Conservation (phyloP, 176 grass and related monocot genomes). For the Lolium multiflorum region DNA sequence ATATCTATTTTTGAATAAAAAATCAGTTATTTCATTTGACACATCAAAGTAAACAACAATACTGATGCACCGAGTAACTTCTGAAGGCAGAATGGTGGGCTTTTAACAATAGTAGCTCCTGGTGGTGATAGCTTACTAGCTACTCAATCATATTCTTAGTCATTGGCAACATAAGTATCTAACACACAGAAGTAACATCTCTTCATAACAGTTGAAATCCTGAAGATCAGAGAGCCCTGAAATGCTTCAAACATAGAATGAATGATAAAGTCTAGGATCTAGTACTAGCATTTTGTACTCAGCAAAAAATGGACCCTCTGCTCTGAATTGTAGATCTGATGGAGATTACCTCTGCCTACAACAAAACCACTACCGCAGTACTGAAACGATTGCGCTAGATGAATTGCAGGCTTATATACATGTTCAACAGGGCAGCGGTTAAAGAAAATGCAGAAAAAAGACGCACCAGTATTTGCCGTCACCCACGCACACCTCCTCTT, state of each 20-base stretch:
- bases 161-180: not conserved
- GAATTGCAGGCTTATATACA: not conserved
- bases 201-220: not conserved
- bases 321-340: too few species aligned
- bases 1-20: conserved; percentile 6
- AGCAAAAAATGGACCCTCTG: too few species aligned
- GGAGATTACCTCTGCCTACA: not conserved
- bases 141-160: not conserved
- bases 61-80: conserved; percentile 1
- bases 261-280: too few species aligned
- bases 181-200: conserved; percentile 26
- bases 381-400: not conserved
- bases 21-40: not conserved
- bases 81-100: not conserved
- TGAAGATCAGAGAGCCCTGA: not conserved
- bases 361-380: not conserved
- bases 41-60: not conserved
- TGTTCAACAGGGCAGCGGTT: conserved; percentile 13
- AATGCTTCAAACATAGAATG: not conserved
- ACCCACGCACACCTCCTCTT: conserved; percentile 93
- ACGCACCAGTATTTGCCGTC: conserved; percentile 79
- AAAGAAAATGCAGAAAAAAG: too few species aligned
- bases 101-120: not conserved
- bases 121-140: not conserved
- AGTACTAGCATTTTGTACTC: conserved; percentile 24